Evolutionary conservation across 1,284 basidiomycete genomes (phyloP), one percentile per base, ranked within the genome.

Genomic region (Heliocybe sulcata): DNA sequence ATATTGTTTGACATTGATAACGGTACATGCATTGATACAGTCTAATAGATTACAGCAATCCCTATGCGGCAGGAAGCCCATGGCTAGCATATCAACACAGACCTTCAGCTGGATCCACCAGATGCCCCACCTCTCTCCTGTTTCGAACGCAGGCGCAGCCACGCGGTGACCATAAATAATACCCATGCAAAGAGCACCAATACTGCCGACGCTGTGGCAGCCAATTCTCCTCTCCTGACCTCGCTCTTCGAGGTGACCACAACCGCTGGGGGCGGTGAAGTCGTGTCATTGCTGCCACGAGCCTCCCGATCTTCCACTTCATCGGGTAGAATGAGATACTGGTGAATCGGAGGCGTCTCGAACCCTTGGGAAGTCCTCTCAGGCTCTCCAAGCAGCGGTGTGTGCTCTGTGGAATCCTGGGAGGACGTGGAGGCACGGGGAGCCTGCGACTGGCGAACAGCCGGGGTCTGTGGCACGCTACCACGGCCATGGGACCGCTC

Each of bases 111-210:
- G 38, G 38, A 42, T 42, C 38, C 38, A 42, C 38, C 38, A n/a
- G 38, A 6, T 42, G 38, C 16, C 12, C 67, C 62, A 23, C 55
- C 69, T 57, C 69, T 63, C 56, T 68, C 65, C 58, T 64, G 71
- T 60, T 66, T 72, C 35, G 72, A 73, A 25, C 81, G 74, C 57
- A 87, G 64, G 60, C 76, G 77, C 55, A 77, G 64, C 74, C 75
- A 83, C 0, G 83, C 86, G 10, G 81, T 84, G 14, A 66, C 72
- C 61, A 90, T 69, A 67, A 90, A 90, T 58, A 89, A 67, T 51
- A 78, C 62, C 88, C 88, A 90, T 2, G 84, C 80, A 45, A 68
- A 68, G 8, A 75, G 64, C 10, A 90, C 77, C 38, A 85, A 66
- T 1, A 62, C 57, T 8, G 66, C 72, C 45, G 74, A 76, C 33